Evolutionary conservation across 179 eudicot genomes (phyloP), one percentile per base, ranked within the genome.

Genomic region (Heliamphora pulchella): DNA sequence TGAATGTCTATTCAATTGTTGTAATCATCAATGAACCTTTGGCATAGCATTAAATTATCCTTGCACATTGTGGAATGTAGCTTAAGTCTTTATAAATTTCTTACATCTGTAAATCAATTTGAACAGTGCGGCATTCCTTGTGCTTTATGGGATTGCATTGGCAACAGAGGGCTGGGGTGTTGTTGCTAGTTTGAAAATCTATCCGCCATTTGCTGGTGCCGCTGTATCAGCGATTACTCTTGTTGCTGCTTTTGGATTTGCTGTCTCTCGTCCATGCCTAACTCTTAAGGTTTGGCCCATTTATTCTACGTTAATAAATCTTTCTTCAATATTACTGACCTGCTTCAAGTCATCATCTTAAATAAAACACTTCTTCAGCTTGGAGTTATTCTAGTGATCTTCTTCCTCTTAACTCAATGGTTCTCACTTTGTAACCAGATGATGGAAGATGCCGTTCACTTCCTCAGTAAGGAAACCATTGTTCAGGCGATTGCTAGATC

Each of bases 81-180:
- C 74, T 58, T 48, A 31, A 54, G 50, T 75, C 18, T 64, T 50
- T 10, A 22, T 79, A 0, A 62, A 9, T 78, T 31, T 31, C 71
- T 78, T 22, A 82, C 72, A 5, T 74, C 67, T 76, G 55, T 71
- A 59, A 59, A 63, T 75, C 47, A 6, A 77, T 85, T 86, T 76
- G 84, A 67, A 66, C 92, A 96, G 99, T 86, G 96, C 86, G 80
- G 94, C 99, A 63, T 96, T 96, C 73, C 92, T 96, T 80, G 74
- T 94, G 89, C 99, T 96, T 83, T 96, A 96, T 81, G 98, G 91
- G 77, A 87, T 96, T 86, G 99, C 98, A 68, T 83, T 96, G 89
- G 99, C 99, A 62, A 94, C 85, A 55, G 99, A 96, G 82, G 97
- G 96, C 48, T 96, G 99, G 99, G 99, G 99, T 65, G 99, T 96